phyloP scores from a whole-genome alignment of 495 filamentous ascomycete species.

The Penicillium verhagenii region DNA sequence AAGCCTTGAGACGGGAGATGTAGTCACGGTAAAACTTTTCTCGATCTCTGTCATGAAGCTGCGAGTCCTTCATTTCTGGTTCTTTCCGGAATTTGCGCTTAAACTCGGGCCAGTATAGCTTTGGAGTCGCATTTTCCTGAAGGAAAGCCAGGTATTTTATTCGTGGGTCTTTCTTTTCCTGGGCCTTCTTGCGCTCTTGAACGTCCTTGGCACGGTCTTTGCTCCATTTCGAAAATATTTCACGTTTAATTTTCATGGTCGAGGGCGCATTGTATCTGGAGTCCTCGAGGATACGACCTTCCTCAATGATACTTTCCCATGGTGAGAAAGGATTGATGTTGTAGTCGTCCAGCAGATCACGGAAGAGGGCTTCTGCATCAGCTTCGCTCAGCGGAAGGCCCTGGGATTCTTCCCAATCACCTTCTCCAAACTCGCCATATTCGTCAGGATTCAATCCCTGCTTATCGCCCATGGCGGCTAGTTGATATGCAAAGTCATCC shows the following conservation, averaged over 20 bases:
- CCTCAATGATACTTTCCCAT: slow-evolving; percentile 84
- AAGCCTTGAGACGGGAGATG: slow-evolving; percentile 72
- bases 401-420: slow-evolving; percentile 70
- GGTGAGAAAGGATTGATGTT: slow-evolving; percentile 83
- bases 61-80: slow-evolving; percentile 71
- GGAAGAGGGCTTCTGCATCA: slow-evolving; percentile 72
- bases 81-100: slow-evolving; percentile 86
- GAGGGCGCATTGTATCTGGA: slow-evolving; percentile 77
- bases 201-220: slow-evolving; percentile 67
- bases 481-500: slow-evolving; percentile 90
- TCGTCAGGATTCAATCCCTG: slow-evolving; percentile 71
- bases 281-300: slow-evolving; percentile 82
- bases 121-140: slow-evolving; percentile 75
- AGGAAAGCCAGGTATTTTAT: slow-evolving; percentile 84
- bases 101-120: slow-evolving; percentile 97
- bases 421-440: slow-evolving; percentile 63
- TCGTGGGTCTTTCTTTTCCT: slow-evolving; percentile 80
- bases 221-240: slow-evolving; percentile 80
- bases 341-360: slow-evolving; percentile 80
- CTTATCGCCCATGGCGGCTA: slow-evolving; percentile 80
- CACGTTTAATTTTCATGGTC: slow-evolving; percentile 77
- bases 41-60: slow-evolving; percentile 79
- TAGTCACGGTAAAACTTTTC: slow-evolving; percentile 92
- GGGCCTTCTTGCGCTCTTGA: slow-evolving; percentile 67
- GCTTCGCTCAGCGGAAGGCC: slow-evolving; percentile 63